Conservation (phyloP, 441 rosid genomes). For the Populus hybrid region DNA sequence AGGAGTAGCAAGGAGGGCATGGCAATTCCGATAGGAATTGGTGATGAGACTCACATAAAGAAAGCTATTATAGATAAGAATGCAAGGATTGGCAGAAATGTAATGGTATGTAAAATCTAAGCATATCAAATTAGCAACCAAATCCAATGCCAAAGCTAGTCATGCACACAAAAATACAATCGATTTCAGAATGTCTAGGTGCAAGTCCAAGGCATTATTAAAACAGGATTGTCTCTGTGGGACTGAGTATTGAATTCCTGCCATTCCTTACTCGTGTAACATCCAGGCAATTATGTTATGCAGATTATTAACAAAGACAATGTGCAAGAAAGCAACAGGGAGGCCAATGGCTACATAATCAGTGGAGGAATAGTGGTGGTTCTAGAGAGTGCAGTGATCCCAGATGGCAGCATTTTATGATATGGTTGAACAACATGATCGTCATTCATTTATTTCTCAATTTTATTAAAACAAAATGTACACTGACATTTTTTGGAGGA, state of each 20-base stretch:
- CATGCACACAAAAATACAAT: too few species aligned
- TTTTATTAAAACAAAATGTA: conserved; percentile 2
- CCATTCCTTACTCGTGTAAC: not conserved
- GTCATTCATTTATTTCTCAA: not conserved
- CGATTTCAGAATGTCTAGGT: too few species aligned
- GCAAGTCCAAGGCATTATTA: too few species aligned
- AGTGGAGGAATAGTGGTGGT: conserved; percentile 64
- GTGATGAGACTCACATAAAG: conserved; percentile 48
- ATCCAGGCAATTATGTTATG: conserved; percentile 5
- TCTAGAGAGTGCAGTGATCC: conserved; percentile 53
- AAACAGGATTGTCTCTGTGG: too few species aligned
- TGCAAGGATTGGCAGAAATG: conserved; percentile 77
- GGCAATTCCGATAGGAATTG: conserved; percentile 60
- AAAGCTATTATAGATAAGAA: conserved; percentile 73
- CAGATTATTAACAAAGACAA: conserved; percentile 70
- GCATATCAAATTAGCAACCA: not conserved
- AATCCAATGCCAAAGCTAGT: not conserved
- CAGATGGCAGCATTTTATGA: conserved; percentile 53
- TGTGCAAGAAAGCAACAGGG: conserved; percentile 61
- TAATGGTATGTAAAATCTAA: conserved; percentile 36
- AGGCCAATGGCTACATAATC: conserved; percentile 60
- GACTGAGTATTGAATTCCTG: not conserved
- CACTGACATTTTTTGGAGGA: too few species aligned
- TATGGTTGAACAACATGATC: not conserved
- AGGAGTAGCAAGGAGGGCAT: conserved; percentile 16